These are phyloP conservation scores for Penicillium simplicissimum DNA, from an alignment of 495 filamentous ascomycete species.

Conservation along the genomic window DNA sequence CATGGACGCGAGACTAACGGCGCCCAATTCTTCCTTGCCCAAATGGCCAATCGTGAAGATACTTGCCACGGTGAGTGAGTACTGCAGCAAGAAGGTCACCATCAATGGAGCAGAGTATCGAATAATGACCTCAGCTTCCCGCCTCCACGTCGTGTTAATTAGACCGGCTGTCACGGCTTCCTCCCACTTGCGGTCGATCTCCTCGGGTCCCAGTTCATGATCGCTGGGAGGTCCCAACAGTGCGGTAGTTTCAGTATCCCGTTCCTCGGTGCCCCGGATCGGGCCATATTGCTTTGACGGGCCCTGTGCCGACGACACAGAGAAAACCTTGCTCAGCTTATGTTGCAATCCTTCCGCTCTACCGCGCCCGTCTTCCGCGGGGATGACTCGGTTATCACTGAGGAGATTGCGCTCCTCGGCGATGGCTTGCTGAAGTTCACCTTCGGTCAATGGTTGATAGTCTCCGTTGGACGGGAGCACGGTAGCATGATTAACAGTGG, in stretches of 20 bases:
- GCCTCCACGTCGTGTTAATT: constrained; percentile 81
- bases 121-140: constrained; percentile 70
- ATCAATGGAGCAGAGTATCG: constrained; percentile 67
- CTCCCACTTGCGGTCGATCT: constrained; percentile 69
- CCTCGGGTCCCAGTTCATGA: constrained; percentile 37
- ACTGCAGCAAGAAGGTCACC: constrained; percentile 72
- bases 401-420: constrained; percentile 74
- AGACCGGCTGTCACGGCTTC: constrained; percentile 69
- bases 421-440: constrained; percentile 63
- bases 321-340: constrained; percentile 32
- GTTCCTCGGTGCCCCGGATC: background rate
- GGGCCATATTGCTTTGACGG: constrained; percentile 17
- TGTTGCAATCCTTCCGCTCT: constrained; percentile 29
- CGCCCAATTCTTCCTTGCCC: constrained; percentile 63
- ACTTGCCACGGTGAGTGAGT: constrained; percentile 69
- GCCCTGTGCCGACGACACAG: constrained; percentile 17
- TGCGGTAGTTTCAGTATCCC: constrained; percentile 50
- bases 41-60: constrained; percentile 69
- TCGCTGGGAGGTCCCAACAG: constrained; percentile 42
- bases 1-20: constrained; percentile 67
- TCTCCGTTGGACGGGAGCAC: constrained; percentile 44
- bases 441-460: constrained; percentile 55
- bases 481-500: constrained; percentile 57
- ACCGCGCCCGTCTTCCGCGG: constrained; percentile 54
- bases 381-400: constrained; percentile 73